Base-by-base conservation (phyloP, 768 basidiomycete species). In the Serendipita sp. region DNA sequence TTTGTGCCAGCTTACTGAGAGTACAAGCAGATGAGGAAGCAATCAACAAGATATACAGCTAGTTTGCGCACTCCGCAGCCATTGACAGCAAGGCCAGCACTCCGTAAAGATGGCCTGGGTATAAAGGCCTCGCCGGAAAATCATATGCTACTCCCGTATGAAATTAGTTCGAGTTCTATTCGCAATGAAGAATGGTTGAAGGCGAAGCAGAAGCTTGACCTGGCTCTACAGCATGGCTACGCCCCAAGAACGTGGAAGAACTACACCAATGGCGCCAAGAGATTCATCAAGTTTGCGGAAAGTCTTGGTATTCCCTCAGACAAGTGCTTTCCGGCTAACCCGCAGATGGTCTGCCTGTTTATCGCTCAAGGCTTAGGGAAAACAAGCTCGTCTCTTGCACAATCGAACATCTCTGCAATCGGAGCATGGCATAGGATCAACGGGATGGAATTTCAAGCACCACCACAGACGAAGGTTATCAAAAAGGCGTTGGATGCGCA, bases 81-180 rank as follows among this genome's bases (percentile, higher is more conserved):
- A 24, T 24, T 24, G 24, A 24, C 1, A 24, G 24, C 24, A 24
- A 24, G 24, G 24, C 66, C 74, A 0, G 58, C 45, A 13, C 45
- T 70, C 0, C 71, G 72, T 1, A 67, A 70, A 35, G 58, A 44
- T 0, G 66, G 72, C 3, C 69, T 66, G 3, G 71, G 71, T 18
- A 51, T 78, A 2, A 46, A 66, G 63, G 81, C 0, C 71, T 72
- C 3, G 78, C 77, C 0, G 78, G 81, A 66, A 80, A 81, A 64
- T 41, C 67, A 5, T 76, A 76, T 0, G 76, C 78, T 0, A 71
- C 81, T 15, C 68, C 71, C 0, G 73, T 76, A 0, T 66, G 79
- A 3, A 66, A 66, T 3, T 70, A 69, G 1, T 67, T 24, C 24
- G 24, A 24, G 24, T 24, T 24, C 24, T 24, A 24, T 24, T 24